Base-by-base conservation (phyloP, 1,139 yeast species). In the Eremothecium sinecaudum region DNA sequence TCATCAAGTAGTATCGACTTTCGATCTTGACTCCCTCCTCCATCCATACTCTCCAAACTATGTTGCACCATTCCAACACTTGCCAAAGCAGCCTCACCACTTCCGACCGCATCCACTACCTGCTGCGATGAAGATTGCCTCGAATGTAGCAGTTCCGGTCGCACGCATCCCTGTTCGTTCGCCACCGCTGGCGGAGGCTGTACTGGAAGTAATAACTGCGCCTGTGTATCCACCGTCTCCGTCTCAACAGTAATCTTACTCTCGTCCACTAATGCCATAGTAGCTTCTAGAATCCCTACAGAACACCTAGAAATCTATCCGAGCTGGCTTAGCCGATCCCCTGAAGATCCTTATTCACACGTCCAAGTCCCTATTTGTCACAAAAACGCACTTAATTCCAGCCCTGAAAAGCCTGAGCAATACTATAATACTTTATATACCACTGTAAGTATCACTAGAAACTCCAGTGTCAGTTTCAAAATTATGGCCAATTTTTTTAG, bases 211-310 rank as follows among this genome's bases (percentile, higher is more conserved):
- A 39, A 25, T 28, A 39, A 38, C n/a, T 40, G 33, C 4, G 44
- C 39, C 4, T 57, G 50, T 10, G 61, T 50, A 31, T 56, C 56
- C 18, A 58, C 61, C 2, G 59, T 56, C 39, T 58, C 63, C 9
- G 61, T 54, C 38, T 57, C 63, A 15, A 58, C 62, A 21, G 53
- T 54, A 39, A 58, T 48, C 24, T 49, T 47, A 35, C 48, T 46
- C 16, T 43, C 51, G 31, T 51, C 56, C 21, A 46, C 53, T 18
- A 33, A 24, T 19, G 30, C 38, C 35, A 33, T 27, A 7, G 35
- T 33, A 8, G 7, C 21, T 19, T n/a, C n/a, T n/a, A n/a, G n/a
- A n/a, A n/a, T n/a, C n/a, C n/a, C n/a, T n/a, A n/a, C n/a, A n/a
- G n/a, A n/a, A n/a, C n/a, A n/a, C n/a, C n/a, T n/a, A n/a, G n/a